Conservation (phyloP, 768 basidiomycete genomes). For the Rubroboletus satanas region DNA sequence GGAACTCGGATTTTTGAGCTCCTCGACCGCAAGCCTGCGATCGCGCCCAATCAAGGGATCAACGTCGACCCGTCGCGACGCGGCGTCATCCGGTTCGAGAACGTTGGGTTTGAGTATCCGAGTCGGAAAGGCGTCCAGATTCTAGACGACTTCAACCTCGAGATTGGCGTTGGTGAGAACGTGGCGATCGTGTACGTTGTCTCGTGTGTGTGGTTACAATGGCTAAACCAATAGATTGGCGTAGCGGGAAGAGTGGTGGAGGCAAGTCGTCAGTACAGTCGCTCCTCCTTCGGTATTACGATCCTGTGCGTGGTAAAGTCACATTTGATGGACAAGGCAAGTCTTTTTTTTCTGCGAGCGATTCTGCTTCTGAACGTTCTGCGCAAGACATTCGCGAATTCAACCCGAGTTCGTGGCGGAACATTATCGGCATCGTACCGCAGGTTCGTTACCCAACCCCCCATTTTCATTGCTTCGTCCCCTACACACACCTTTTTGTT, state of each 20-base stretch:
- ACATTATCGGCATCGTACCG: slow-evolving; percentile 88
- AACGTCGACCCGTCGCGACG: slow-evolving; percentile 52
- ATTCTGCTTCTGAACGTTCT: slow-evolving; percentile 4
- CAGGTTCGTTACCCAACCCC: slow-evolving; percentile 42
- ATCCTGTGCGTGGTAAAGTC: slow-evolving; percentile 77
- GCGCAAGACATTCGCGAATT: slow-evolving; percentile 75
- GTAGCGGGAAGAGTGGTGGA: slow-evolving; percentile 85
- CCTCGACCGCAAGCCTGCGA: slow-evolving; percentile 73
- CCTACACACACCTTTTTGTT: not conserved
- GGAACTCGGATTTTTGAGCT: slow-evolving; percentile 93
- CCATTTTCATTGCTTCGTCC: too few species aligned
- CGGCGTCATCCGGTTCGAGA: slow-evolving; percentile 76
- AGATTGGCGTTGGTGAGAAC: slow-evolving; percentile 79
- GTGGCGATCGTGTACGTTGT: slow-evolving; percentile 85
- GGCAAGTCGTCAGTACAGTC: slow-evolving; percentile 93
- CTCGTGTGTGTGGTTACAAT: not conserved
- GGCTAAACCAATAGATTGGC: not conserved
- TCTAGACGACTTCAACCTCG: slow-evolving; percentile 77
- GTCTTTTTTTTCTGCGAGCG: slow-evolving; percentile 1
- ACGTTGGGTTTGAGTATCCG: slow-evolving; percentile 86
- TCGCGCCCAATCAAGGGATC: slow-evolving; percentile 61
- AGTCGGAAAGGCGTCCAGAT: slow-evolving; percentile 78
- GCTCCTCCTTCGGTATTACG: slow-evolving; percentile 84
- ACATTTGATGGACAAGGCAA: slow-evolving; percentile 83
- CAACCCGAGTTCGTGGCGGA: slow-evolving; percentile 81